Percentiles rank a stretch among this genome's conserved stretches.
Conservation (phyloP, 169 alveolate genomes). For the Plasmodium adleri region DNA sequence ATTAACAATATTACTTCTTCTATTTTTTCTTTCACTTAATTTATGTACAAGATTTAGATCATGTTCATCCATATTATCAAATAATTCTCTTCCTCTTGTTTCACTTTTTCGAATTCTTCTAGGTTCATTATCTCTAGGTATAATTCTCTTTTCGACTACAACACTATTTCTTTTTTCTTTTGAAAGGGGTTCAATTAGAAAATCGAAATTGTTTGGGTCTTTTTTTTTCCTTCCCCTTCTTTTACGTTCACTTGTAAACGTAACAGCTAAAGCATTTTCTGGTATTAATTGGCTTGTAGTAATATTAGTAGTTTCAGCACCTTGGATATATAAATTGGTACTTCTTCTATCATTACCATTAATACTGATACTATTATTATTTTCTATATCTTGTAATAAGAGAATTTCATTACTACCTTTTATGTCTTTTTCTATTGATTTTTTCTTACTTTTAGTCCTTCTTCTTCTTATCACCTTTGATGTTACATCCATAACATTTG, state of each 20-base stretch:
- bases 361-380: not conserved
- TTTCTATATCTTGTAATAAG: not conserved
- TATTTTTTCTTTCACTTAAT: too few relatives aligned
- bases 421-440: not conserved
- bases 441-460: not conserved
- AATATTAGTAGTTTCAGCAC: not conserved
- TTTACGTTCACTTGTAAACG: not conserved
- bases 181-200: not conserved
- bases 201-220: not conserved
- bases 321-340: not conserved
- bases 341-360: not conserved
- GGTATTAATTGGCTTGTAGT: not conserved
- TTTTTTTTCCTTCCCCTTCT: slow-evolving; percentile 3
- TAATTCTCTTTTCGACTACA: too few relatives aligned
- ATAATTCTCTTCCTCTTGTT: too few relatives aligned
- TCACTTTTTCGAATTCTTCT: too few relatives aligned
- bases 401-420: not conserved
- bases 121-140: too few relatives aligned
- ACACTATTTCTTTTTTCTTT: not conserved
- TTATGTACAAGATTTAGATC: too few relatives aligned
- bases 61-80: too few relatives aligned
- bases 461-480: not conserved
- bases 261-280: too few relatives aligned
- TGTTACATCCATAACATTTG: too few relatives aligned
- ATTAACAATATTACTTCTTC: too few relatives aligned